Conservation (phyloP, 1,284 basidiomycete genomes). For the Exobasidium rhododendri region DNA sequence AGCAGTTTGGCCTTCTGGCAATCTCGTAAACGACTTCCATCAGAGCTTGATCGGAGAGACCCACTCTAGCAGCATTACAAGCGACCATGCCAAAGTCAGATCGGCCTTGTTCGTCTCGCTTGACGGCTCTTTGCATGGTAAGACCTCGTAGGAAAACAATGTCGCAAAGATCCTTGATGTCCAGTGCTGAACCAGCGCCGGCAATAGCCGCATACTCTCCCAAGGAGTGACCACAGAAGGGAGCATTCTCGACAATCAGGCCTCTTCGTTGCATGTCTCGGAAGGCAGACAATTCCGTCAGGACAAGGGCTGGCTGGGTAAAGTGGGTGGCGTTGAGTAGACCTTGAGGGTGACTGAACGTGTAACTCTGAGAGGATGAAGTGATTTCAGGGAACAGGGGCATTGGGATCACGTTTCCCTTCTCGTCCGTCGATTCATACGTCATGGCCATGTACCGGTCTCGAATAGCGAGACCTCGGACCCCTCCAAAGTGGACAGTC, state of each 20-base stretch:
- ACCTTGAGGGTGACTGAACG: slow-evolving; percentile 92
- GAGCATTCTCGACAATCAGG: slow-evolving; percentile 78
- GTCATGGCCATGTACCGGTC: slow-evolving; percentile 99
- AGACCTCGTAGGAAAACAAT: slow-evolving; percentile 99
- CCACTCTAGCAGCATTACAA: slow-evolving; percentile 92
- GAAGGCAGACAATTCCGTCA: slow-evolving; percentile 95
- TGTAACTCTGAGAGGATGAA: slow-evolving; percentile 63
- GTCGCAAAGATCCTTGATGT: slow-evolving; percentile 91
- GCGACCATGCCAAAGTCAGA: slow-evolving; percentile 99
- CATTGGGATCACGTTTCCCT: slow-evolving; percentile 65
- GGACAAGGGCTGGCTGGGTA: slow-evolving; percentile 88
- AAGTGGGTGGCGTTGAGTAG: slow-evolving; percentile 96
- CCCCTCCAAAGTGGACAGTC: slow-evolving; percentile 97
- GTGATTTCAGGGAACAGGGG: slow-evolving; percentile 51
- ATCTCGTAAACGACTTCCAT: slow-evolving; percentile 93
- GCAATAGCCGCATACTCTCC: slow-evolving; percentile 98
- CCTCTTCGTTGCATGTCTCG: slow-evolving; percentile 97
- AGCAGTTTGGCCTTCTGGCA: slow-evolving; percentile 18
- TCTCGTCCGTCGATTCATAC: slow-evolving; percentile 76
- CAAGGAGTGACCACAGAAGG: slow-evolving; percentile 95
- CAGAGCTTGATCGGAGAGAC: slow-evolving; percentile 61
- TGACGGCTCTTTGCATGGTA: slow-evolving; percentile 67
- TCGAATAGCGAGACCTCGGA: slow-evolving; percentile 95
- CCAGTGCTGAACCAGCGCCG: slow-evolving; percentile 90
- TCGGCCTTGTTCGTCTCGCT: slow-evolving; percentile 84